These are phyloP conservation scores for Begonia masoniana DNA, from an alignment of 306 rosid genomes.

Conservation along the genomic window DNA sequence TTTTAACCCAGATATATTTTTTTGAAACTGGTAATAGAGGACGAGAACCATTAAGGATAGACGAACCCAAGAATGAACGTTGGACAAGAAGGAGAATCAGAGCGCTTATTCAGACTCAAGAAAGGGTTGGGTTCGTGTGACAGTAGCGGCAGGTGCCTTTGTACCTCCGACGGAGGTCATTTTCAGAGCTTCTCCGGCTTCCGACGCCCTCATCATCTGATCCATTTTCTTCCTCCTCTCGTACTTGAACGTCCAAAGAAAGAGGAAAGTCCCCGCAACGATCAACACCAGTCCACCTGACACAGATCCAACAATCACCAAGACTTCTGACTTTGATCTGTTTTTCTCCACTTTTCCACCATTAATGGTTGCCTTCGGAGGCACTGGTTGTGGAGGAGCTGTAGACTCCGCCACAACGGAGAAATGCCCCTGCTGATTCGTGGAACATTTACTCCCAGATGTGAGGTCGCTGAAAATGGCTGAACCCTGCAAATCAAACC, in stretches of 20 bases:
- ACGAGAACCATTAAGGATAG: too few relatives aligned
- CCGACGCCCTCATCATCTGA: constrained; percentile 68
- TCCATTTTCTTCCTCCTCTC: constrained; percentile 49
- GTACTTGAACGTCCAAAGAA: constrained; percentile 39
- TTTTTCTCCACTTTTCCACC: constrained; percentile 1
- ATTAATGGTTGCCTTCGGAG: constrained; percentile 8
- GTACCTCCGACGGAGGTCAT: constrained; percentile 65
- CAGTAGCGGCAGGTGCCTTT: constrained; percentile 70
- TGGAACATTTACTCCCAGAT: constrained; percentile 32
- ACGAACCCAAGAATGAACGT: too few relatives aligned
- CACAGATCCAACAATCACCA: constrained; percentile 40
- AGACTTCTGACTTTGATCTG: too few relatives aligned
- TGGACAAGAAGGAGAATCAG: constrained; percentile 13
- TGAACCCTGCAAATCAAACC: constrained; percentile 41
- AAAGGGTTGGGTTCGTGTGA: constrained; percentile 63
- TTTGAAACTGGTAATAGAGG: too few relatives aligned
- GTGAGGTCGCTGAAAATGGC: constrained; percentile 35
- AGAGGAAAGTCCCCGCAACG: constrained; percentile 22
- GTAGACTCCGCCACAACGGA: constrained; percentile 41
- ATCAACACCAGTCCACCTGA: constrained; percentile 54
- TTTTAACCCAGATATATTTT: too few relatives aligned
- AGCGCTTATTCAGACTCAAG: constrained; percentile 77
- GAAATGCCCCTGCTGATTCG: constrained; percentile 61
- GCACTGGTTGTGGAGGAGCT: constrained; percentile 11
- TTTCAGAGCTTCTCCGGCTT: constrained; percentile 63